Conservation (phyloP, 176 grass and related monocot genomes). For the Ampelocalamus luodianensis region DNA sequence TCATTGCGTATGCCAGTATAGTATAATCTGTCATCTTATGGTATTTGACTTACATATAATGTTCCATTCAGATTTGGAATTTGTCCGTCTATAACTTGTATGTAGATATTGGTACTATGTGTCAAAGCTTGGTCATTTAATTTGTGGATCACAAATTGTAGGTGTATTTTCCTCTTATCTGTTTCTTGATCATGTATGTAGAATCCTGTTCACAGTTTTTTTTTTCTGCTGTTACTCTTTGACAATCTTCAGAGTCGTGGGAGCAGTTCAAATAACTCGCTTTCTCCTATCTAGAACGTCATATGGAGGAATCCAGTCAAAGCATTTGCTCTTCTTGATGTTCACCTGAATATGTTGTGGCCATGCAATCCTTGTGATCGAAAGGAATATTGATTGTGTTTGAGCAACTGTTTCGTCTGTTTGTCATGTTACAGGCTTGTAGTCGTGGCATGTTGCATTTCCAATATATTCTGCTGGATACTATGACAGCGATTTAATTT, state of each 20-base stretch:
- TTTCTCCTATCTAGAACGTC: background rate
- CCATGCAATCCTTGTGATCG: background rate
- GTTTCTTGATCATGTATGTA: background rate
- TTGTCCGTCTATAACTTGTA: background rate
- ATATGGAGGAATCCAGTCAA: slow-evolving; percentile 4
- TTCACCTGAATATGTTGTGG: background rate
- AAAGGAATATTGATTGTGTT: background rate
- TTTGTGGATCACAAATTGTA: background rate
- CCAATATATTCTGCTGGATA: background rate
- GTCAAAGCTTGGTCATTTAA: slow-evolving; percentile 15
- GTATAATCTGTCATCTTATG: too few relatives aligned
- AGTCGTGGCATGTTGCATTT: background rate
- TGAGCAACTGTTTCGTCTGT: background rate
- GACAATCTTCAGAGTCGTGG: background rate
- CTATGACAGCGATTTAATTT: background rate
- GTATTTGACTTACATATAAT: background rate
- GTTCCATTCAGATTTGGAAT: background rate
- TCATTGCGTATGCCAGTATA: too few relatives aligned
- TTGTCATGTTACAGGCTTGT: background rate
- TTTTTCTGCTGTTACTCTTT: slow-evolving; percentile 3
- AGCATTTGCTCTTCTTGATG: slow-evolving; percentile 1
- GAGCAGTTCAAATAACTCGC: background rate
- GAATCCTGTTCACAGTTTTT: background rate
- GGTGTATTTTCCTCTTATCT: background rate
- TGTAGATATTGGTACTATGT: background rate